A percentile compares a stretch with the other conserved stretches of the same genome.
phyloP scores from a whole-genome alignment of 345 rosid genomes.

The Noccaea bulbosa region DNA sequence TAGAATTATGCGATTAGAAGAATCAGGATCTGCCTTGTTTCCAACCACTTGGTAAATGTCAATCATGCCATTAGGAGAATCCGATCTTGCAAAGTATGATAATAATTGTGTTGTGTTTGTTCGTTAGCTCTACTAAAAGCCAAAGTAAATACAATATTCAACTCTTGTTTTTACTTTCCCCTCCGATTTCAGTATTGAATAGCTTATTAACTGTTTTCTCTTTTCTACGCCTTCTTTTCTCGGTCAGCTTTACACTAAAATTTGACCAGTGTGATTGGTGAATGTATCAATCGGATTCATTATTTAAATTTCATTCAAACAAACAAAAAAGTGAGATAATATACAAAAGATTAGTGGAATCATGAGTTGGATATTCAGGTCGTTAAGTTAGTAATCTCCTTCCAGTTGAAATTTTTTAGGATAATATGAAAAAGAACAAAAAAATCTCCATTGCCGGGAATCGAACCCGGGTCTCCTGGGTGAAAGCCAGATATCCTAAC shows the following conservation, averaged over 20 bases:
- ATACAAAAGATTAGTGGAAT: too few relatives aligned
- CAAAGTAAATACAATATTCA: slow-evolving; percentile 31
- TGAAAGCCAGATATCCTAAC: slow-evolving; percentile 98
- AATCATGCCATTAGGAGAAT: slow-evolving; percentile 26
- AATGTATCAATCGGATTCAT: not conserved
- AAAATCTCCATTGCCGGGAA: slow-evolving; percentile 87
- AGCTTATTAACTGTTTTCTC: not conserved
- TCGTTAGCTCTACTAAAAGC: slow-evolving; percentile 12
- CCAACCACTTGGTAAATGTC: slow-evolving; percentile 11
- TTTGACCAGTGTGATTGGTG: not conserved
- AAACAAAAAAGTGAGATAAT: not conserved
- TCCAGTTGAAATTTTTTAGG: too few relatives aligned
- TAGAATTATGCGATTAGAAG: slow-evolving; percentile 3
- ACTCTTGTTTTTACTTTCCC: not conserved
- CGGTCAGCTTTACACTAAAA: too few relatives aligned
- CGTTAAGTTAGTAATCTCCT: too few relatives aligned
- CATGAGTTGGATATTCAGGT: too few relatives aligned
- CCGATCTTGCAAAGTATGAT: slow-evolving; percentile 6
- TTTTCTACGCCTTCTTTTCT: too few relatives aligned
- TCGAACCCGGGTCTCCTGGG: slow-evolving; percentile 99
- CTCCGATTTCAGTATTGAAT: slow-evolving; percentile 3
- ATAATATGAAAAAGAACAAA: too few relatives aligned
- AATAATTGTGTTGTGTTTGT: slow-evolving; percentile 20
- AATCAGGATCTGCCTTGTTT: not conserved
- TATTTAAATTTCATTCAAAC: not conserved